A percentile compares a stretch with the other conserved stretches of the same genome.
Conservation (phyloP, 441 rosid species). For the Adansonia gregorii region DNA sequence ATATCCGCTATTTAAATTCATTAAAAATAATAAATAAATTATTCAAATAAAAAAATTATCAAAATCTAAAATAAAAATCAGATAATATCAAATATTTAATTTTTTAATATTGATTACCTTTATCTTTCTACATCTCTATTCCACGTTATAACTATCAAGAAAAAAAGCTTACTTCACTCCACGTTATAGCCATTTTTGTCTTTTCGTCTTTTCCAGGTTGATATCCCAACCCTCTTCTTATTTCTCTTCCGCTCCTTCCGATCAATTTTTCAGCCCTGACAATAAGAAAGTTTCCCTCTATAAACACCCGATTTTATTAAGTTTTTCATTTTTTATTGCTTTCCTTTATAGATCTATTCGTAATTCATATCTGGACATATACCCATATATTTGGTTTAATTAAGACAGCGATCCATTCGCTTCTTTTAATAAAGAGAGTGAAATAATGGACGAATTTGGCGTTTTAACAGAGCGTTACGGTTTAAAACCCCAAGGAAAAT, state of each 20-base stretch:
- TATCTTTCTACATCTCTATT: too few relatives aligned
- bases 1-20: too few relatives aligned
- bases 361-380: not conserved
- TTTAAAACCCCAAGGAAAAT: conserved; percentile 83
- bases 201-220: conserved; percentile 8
- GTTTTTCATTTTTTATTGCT: not conserved
- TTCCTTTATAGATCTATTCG: conserved; percentile 12
- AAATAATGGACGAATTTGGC: conserved; percentile 76
- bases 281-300: not conserved
- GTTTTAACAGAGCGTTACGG: conserved; percentile 81
- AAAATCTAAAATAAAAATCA: too few relatives aligned
- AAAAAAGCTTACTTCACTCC: too few relatives aligned
- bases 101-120: too few relatives aligned
- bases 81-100: too few relatives aligned
- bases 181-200: conserved; percentile 34
- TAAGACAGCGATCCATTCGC: not conserved
- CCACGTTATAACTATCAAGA: too few relatives aligned
- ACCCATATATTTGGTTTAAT: not conserved
- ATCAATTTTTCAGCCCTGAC: not conserved
- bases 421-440: not conserved
- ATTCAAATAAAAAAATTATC: too few relatives aligned
- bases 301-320: not conserved
- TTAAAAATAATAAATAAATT: too few relatives aligned
- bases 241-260: not conserved
- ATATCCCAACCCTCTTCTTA: too few relatives aligned